Evolutionary conservation across 768 basidiomycete genomes (phyloP).

Genomic region (Pleurotus pulmonarius): DNA sequence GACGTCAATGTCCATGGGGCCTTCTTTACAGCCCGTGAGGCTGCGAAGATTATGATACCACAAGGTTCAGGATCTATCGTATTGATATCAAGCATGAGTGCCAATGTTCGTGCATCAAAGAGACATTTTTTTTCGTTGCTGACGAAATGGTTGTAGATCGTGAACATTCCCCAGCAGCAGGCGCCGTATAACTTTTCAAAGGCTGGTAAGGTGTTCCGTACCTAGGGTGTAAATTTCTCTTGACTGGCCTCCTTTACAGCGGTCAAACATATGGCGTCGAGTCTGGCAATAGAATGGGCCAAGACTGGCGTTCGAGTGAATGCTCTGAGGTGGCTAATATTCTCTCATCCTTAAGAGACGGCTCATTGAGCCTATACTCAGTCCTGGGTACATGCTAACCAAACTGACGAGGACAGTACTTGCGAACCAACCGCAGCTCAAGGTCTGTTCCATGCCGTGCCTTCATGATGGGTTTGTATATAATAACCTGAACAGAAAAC

Average conservation of each 20-base stretch:
- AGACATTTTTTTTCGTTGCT: not conserved
- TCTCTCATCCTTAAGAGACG: not conserved
- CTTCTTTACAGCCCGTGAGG: conserved; percentile 96
- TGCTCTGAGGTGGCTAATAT: conserved; percentile 49
- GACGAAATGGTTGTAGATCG: conserved; percentile 44
- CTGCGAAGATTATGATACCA: conserved; percentile 87
- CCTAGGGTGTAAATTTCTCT: no score
- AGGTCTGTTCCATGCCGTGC: conserved; percentile 39
- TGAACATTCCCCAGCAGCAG: conserved; percentile 91
- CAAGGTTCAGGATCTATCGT: conserved; percentile 77
- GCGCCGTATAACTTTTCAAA: conserved; percentile 96
- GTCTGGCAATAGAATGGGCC: conserved; percentile 95
- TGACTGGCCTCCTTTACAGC: conserved; percentile 34
- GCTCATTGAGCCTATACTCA: conserved; percentile 22
- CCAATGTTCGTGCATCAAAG: conserved; percentile 51
- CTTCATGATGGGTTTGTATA: not conserved
- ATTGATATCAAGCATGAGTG: conserved; percentile 89
- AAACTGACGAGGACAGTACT: conserved; percentile 84
- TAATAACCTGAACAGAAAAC: conserved; percentile 48
- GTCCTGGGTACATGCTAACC: conserved; percentile 94
- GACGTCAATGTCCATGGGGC: conserved; percentile 94
- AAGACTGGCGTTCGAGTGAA: conserved; percentile 86
- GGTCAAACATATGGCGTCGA: conserved; percentile 91
- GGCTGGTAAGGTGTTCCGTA: no score
- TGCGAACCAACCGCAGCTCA: conserved; percentile 68